A percentile compares a stretch with the other conserved stretches of the same genome.
Evolutionary conservation across 208 protist species (phyloP).

Genomic region (Porcisia hertigi): DNA sequence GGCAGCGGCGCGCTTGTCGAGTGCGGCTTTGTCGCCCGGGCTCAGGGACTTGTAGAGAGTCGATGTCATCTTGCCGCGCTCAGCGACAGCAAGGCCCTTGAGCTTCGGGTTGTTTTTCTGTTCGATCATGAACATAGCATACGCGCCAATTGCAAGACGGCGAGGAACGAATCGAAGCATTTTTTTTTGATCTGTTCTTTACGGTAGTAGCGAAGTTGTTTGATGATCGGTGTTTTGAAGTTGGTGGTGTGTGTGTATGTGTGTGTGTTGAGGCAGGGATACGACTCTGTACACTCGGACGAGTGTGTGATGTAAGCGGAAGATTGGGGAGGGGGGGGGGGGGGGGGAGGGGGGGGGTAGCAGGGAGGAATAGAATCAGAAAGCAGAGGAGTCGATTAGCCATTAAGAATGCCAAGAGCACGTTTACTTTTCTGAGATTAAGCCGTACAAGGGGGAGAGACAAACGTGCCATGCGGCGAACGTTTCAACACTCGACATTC

Average conservation of each 20-base stretch:
- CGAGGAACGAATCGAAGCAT: conserved; percentile 73
- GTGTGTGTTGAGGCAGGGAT: too few relatives aligned
- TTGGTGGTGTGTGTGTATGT: too few relatives aligned
- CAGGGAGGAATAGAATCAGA: too few relatives aligned
- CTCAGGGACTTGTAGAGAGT: conserved; percentile 82
- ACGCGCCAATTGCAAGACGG: conserved; percentile 75
- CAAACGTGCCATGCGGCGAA: background rate
- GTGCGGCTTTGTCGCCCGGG: conserved; percentile 44
- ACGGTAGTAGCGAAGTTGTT: background rate
- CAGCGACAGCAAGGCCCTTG: conserved; percentile 58
- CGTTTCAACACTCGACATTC: background rate
- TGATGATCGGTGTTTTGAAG: background rate
- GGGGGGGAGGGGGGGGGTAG: too few relatives aligned
- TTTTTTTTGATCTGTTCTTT: background rate
- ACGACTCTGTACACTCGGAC: too few relatives aligned
- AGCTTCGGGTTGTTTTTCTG: conserved; percentile 86
- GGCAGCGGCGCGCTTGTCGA: conserved; percentile 73
- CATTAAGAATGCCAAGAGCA: too few relatives aligned
- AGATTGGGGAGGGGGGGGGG: too few relatives aligned
- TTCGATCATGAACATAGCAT: conserved; percentile 86
- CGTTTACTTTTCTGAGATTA: background rate
- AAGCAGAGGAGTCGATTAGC: too few relatives aligned
- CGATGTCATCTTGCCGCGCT: conserved; percentile 76
- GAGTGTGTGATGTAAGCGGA: too few relatives aligned
- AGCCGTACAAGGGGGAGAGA: background rate